Percentiles rank a stretch among this genome's conserved stretches.
These are phyloP conservation scores for Ephemerocybe angulata DNA, from an alignment of 768 basidiomycete genomes.

Conservation along the genomic window DNA sequence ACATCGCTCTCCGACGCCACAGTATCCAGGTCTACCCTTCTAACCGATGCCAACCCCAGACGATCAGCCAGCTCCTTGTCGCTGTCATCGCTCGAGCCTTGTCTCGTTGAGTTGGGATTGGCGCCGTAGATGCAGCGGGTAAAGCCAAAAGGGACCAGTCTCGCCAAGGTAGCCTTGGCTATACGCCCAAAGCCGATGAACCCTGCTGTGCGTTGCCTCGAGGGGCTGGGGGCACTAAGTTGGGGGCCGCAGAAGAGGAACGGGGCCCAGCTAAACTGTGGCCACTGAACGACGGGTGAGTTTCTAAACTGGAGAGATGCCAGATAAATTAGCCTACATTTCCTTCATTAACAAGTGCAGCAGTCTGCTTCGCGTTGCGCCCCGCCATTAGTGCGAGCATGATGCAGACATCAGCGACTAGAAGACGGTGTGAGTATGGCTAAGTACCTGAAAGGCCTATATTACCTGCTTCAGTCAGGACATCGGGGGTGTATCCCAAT, in stretches of 20 bases:
- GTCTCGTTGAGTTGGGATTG: conserved; percentile 48
- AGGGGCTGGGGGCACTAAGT: conserved; percentile 49
- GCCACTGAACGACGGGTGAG: conserved; percentile 56
- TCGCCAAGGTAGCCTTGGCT: conserved; percentile 74
- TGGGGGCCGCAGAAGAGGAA: conserved; percentile 85
- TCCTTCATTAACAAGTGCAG: conserved; percentile 63
- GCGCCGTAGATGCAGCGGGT: conserved; percentile 67
- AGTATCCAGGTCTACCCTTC: conserved; percentile 57
- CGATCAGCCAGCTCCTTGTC: conserved; percentile 21
- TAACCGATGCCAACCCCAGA: conserved; percentile 39
- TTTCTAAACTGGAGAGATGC: neutral
- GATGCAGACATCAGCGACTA: conserved; percentile 86
- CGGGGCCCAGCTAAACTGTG: conserved; percentile 71
- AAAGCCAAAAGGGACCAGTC: conserved; percentile 81
- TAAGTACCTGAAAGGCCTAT: neutral
- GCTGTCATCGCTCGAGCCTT: conserved; percentile 33
- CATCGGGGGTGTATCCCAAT: conserved; percentile 91
- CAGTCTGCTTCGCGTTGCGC: conserved; percentile 68
- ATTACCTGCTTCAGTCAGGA: conserved; percentile 85
- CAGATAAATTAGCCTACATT: conserved; percentile 40
- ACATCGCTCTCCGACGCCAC: conserved; percentile 81
- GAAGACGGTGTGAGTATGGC: neutral
- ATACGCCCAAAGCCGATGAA: conserved; percentile 97
- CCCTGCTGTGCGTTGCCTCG: conserved; percentile 66
- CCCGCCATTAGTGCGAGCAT: conserved; percentile 95